Evolutionary conservation across 805 yeast species (phyloP).

Genomic region (Metschnikowia peoriensis): DNA sequence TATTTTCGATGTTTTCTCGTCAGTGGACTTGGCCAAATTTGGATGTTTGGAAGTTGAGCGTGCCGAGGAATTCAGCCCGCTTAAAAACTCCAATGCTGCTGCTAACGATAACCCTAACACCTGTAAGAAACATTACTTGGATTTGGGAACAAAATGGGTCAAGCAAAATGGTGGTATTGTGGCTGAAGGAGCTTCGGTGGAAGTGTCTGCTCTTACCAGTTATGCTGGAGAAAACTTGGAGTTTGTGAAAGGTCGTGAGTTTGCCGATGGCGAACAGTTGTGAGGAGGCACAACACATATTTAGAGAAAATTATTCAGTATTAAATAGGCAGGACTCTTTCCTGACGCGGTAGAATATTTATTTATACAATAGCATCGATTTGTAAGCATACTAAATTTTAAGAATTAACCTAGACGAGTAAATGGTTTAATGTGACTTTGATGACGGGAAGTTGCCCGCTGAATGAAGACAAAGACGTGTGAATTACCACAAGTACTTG

Average conservation of each 20-base stretch:
- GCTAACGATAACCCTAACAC: conserved; percentile 82
- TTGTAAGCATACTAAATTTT: no score
- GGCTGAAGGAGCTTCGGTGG: conserved; percentile 52
- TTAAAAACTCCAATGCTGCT: conserved; percentile 88
- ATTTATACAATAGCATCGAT: no score
- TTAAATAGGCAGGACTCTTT: no score
- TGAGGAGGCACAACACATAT: neutral
- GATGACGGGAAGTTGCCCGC: no score
- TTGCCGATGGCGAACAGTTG: conserved; percentile 31
- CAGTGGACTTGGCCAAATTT: conserved; percentile 65
- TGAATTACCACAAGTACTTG: no score
- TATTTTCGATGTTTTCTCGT: conserved; percentile 92
- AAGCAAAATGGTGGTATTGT: conserved; percentile 64
- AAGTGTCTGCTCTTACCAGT: conserved; percentile 72
- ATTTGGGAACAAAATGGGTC: conserved; percentile 75
- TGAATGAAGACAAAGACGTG: no score
- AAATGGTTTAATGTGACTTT: no score
- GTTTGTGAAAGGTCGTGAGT: conserved; percentile 47
- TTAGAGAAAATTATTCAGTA: neutral
- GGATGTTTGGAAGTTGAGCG: conserved; percentile 93
- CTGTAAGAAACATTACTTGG: conserved; percentile 62
- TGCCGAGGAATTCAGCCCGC: conserved; percentile 83
- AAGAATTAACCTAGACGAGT: no score
- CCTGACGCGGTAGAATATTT: no score
- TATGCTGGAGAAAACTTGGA: conserved; percentile 75